Base-by-base conservation (phyloP, 2,329 filamentous ascomycete genomes). In the Aspergillus sp. region DNA sequence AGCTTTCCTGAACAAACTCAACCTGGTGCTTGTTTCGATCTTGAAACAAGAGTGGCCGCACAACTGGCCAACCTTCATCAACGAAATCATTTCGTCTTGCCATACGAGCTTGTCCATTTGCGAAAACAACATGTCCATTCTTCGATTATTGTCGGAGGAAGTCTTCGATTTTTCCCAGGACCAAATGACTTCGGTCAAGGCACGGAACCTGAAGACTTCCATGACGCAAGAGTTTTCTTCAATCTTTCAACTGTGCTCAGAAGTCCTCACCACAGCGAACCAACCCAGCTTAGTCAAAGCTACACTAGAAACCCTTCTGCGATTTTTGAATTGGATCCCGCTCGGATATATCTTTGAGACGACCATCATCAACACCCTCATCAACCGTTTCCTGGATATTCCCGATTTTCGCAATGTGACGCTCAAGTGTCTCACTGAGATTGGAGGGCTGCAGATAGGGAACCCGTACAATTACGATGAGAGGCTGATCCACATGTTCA, bases 21-120 rank as follows among this genome's bases (percentile, higher is more conserved):
- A 99, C 73, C 86, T 99, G 70, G 94, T 98, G 59, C 89, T 99
- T 65, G 92, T 99, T 69, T 97, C 93, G 59, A 94, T 99, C 64
- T 83, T 99, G 73, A 99, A 99, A 84, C 95, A 99, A 80, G 95
- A 99, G 79, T 99, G 95, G 95, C 95, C 95, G 58, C 94, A 98
- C 80, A 96, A 99, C 83, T 99, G 96, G 95, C 95, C 96, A 11
- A 96, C 92, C 20, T 99, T 99, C 79, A 98, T 99, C 85, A 98
- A 98, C 82, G 95, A 99, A 82, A 99, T 99, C 78, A 92, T 99
- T 70, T 90, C 92, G 22, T 94, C 95, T 57, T 98, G 93, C 79
- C 93, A 96, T 75, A 94, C 91, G 67, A 97, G 90, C 78, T 83
- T 99, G 56, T 95, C 94, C 42, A 96, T 99, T 70, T 99, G 96